Evolutionary conservation across 2,329 filamentous ascomycete genomes (phyloP).

Genomic region (Alternaria brassicae): DNA sequence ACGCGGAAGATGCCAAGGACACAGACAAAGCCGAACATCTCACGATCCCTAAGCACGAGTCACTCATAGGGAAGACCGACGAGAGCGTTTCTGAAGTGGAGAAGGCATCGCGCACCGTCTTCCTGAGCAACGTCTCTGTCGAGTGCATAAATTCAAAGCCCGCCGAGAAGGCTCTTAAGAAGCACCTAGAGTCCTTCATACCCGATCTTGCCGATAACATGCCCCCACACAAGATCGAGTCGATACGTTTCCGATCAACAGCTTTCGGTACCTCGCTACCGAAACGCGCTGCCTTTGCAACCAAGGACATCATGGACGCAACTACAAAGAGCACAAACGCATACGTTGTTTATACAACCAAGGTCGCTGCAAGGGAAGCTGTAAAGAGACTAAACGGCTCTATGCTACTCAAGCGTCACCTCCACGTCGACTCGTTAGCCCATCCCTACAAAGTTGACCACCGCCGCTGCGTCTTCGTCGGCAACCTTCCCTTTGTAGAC

Average conservation of each 20-base stretch:
- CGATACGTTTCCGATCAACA: conserved; percentile 91
- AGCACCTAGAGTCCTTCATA: conserved; percentile 80
- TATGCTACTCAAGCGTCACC: conserved; percentile 81
- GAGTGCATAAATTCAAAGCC: conserved; percentile 82
- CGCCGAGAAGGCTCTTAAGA: conserved; percentile 77
- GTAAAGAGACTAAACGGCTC: conserved; percentile 81
- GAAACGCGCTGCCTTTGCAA: conserved; percentile 93
- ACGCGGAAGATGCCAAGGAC: conserved; percentile 14
- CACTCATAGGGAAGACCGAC: conserved; percentile 48
- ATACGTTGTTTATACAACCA: conserved; percentile 85
- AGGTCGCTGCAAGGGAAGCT: conserved; percentile 77
- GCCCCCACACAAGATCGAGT: conserved; percentile 77
- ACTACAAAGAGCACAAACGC: conserved; percentile 95
- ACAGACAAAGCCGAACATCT: conserved; percentile 55
- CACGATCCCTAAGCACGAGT: conserved; percentile 61
- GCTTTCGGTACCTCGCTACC: conserved; percentile 83
- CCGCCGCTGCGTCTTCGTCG: conserved; percentile 91
- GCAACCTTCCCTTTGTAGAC: conserved; percentile 94
- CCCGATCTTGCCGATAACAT: conserved; percentile 57
- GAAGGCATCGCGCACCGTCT: conserved; percentile 88
- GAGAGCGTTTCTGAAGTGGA: conserved; percentile 69
- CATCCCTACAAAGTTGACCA: conserved; percentile 85
- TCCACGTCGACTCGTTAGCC: conserved; percentile 89
- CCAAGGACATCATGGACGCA: conserved; percentile 85
- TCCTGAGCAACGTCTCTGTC: conserved; percentile 88